Percentiles rank a stretch among this genome's conserved stretches.
Evolutionary conservation across 2,329 filamentous ascomycete genomes (phyloP).

Genomic region (Ceratocystis diversiconidia): DNA sequence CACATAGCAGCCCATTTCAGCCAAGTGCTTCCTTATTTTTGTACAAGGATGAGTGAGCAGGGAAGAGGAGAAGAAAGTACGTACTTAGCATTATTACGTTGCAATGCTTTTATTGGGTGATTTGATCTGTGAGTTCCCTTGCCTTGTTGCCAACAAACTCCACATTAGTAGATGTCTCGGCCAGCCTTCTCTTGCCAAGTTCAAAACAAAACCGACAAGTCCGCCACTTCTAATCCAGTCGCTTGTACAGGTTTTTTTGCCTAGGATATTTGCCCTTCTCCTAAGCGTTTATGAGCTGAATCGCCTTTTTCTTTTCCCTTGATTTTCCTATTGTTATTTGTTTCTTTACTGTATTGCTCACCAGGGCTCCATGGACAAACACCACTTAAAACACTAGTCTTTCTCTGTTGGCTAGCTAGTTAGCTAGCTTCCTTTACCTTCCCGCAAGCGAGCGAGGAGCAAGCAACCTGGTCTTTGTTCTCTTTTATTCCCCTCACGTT

Average conservation of each 20-base stretch:
- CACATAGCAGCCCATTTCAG: not conserved
- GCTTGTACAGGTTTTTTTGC: not conserved
- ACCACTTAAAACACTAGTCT: not conserved
- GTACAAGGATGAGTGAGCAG: not conserved
- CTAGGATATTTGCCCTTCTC: not conserved
- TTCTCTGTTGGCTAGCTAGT: not conserved
- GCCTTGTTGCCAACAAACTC: conserved; percentile 1
- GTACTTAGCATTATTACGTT: not conserved
- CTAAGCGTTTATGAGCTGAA: not conserved
- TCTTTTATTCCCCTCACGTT: too few species aligned
- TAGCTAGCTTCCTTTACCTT: not conserved
- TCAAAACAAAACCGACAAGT: conserved; percentile 6
- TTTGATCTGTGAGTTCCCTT: conserved; percentile 5
- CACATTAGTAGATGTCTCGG: conserved; percentile 7
- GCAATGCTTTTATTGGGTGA: not conserved
- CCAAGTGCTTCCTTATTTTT: too few species aligned
- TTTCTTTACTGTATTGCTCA: not conserved
- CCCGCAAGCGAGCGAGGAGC: too few species aligned
- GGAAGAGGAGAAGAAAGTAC: not conserved
- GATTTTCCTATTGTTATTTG: not conserved
- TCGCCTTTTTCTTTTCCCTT: not conserved
- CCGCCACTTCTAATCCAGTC: not conserved
- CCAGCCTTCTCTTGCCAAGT: conserved; percentile 5
- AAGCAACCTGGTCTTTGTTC: too few species aligned
- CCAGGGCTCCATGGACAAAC: not conserved